Base-by-base conservation (phyloP, 2,329 filamentous ascomycete genomes). In the Biscogniauxia sp. region DNA sequence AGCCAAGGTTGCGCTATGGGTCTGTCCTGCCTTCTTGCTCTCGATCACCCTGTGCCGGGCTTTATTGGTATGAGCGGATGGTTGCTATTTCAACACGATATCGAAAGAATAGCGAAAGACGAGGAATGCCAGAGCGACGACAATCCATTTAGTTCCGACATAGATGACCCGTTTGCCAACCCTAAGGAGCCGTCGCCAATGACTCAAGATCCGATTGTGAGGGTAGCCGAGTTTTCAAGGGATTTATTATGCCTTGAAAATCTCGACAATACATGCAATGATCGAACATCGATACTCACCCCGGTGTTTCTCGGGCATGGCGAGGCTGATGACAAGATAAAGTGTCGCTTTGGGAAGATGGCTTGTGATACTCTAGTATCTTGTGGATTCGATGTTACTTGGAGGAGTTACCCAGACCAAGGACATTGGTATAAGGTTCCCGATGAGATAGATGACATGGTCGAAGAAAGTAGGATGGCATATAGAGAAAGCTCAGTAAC, bases 11-110 rank as follows among this genome's bases (percentile, higher is more conserved):
- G 9, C 32, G 32, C 32, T 2, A 37, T 37, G 32, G 32, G 72
- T 0, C 61, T 83, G 8, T 70, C 77, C 23, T 64, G 74, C 2
- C 65, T 82, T 25, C 66, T 85, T 2, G 73, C 70, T 17, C 73
- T 76, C 17, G 70, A 69, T 5, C 64, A 63, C 54, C 56, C 63
- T 0, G 51, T 81, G 0, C 78, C 77, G 0, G 79, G 75, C 1
- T 79, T 77, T 57, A 63, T 82, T 50, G 79, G 80, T 1, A 79
- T 81, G 75, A 78, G 77, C 64, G 79, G 78, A 6, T 81, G 73
- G 68, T 62, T 81, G 1, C 76, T 78, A 0, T 81, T 78, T 9
- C 32, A 37, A 15, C 13, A 9, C 13, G 13, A 37, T 15, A 9
- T 37, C 13, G 9, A 15, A 37, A 9, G 32, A 15, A 15, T 15